These are phyloP conservation scores for Schizothecium vesticola DNA, from an alignment of 495 filamentous ascomycete species.

Conservation along the genomic window DNA sequence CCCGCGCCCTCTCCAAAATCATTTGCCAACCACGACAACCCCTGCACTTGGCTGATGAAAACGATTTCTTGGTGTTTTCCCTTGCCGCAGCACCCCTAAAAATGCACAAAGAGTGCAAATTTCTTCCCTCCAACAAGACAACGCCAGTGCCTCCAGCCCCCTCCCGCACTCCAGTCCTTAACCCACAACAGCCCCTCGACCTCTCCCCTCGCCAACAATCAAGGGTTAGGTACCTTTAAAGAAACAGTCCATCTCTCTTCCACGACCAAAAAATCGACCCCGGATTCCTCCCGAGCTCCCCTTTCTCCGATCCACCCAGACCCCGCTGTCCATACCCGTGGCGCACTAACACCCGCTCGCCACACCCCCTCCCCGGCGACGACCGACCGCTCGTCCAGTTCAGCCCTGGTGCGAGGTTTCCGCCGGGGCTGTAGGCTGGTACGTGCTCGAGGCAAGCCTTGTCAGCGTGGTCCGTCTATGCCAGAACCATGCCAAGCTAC, in stretches of 20 bases:
- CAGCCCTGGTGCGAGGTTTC: slow-evolving; percentile 27
- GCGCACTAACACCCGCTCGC: slow-evolving; percentile 13
- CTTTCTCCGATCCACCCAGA: background rate
- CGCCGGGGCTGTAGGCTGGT: slow-evolving; percentile 26
- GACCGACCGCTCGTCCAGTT: slow-evolving; percentile 12
- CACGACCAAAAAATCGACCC: background rate
- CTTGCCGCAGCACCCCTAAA: background rate
- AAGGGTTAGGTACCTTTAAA: background rate
- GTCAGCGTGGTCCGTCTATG: background rate
- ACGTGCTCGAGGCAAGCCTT: slow-evolving; percentile 16
- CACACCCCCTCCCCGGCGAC: slow-evolving; percentile 13
- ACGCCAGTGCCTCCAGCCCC: background rate
- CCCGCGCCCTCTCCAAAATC: background rate
- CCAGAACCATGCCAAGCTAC: background rate
- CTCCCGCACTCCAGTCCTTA: background rate
- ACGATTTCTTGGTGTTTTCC: background rate
- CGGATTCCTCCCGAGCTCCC: background rate
- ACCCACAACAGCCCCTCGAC: background rate
- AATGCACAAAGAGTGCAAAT: background rate
- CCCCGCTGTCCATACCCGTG: background rate
- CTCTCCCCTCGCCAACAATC: background rate
- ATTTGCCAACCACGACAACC: background rate
- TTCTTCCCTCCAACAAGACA: background rate
- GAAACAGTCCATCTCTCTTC: background rate
- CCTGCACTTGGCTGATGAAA: background rate